Conservation (phyloP, 345 rosid species). For the Viola odorata region DNA sequence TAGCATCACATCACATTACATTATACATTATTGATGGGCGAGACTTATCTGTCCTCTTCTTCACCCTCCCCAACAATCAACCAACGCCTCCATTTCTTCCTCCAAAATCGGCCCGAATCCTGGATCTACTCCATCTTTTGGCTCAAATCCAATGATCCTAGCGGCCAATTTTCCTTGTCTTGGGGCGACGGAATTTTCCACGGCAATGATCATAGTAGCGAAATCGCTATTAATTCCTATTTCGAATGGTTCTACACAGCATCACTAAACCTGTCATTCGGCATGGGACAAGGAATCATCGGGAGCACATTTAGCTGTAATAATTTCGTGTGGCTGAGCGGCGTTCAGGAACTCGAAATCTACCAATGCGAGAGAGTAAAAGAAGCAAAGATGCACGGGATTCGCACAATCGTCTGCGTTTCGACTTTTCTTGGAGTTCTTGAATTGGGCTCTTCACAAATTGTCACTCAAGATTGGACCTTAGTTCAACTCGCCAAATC, state of each 20-base stretch:
- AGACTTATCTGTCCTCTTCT: slow-evolving; percentile 26
- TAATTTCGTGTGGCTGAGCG: slow-evolving; percentile 34
- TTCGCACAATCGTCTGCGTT: slow-evolving; percentile 41
- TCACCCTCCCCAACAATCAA: slow-evolving; percentile 31
- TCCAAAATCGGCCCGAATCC: slow-evolving; percentile 40
- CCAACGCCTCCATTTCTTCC: slow-evolving; percentile 42
- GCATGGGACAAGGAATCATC: slow-evolving; percentile 27
- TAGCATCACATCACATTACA: background rate
- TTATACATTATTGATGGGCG: slow-evolving; percentile 13
- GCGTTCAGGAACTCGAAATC: slow-evolving; percentile 24
- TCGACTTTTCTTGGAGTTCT: slow-evolving; percentile 43
- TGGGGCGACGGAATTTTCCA: slow-evolving; percentile 48
- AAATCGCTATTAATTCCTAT: slow-evolving; percentile 14
- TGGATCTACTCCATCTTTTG: slow-evolving; percentile 67
- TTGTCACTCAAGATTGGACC: slow-evolving; percentile 31
- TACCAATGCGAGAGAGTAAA: slow-evolving; percentile 41
- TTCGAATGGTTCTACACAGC: slow-evolving; percentile 40
- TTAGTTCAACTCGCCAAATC: slow-evolving; percentile 34
- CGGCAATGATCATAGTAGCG: slow-evolving; percentile 21
- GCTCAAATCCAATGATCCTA: slow-evolving; percentile 35
- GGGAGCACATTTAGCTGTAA: slow-evolving; percentile 36
- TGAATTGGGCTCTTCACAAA: slow-evolving; percentile 47
- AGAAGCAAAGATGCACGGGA: slow-evolving; percentile 44
- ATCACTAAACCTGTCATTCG: slow-evolving; percentile 32
- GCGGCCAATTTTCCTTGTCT: slow-evolving; percentile 26